phyloP scores from a whole-genome alignment of 2,329 filamentous ascomycete species.

The Paecilomyces niveus region DNA sequence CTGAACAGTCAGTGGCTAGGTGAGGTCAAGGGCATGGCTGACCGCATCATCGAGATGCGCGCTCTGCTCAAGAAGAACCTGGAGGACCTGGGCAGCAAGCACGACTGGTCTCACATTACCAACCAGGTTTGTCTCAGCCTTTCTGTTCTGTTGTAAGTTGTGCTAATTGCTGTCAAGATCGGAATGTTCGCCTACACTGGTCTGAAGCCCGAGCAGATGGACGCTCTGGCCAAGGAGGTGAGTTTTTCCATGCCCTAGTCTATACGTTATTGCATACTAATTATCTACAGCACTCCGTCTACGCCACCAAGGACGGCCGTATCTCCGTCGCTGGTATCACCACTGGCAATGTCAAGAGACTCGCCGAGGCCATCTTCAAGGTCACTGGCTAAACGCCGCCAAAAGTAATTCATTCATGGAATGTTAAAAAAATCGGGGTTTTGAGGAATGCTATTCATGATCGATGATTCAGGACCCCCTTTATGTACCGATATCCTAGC shows the following conservation, averaged over 20 bases:
- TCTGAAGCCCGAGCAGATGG: slow-evolving; percentile 85
- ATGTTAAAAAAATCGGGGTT: background rate
- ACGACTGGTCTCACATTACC: slow-evolving; percentile 98
- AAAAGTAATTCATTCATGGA: background rate
- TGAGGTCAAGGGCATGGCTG: slow-evolving; percentile 98
- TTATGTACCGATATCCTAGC: background rate
- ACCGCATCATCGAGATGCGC: slow-evolving; percentile 98
- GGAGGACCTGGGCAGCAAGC: slow-evolving; percentile 88
- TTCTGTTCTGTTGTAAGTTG: background rate
- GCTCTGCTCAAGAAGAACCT: slow-evolving; percentile 90
- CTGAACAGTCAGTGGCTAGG: slow-evolving; percentile 91
- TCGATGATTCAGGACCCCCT: background rate
- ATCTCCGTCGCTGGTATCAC: slow-evolving; percentile 47
- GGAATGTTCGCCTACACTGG: slow-evolving; percentile 99
- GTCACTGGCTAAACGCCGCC: slow-evolving; percentile 36
- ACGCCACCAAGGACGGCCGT: slow-evolving; percentile 72
- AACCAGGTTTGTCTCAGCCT: slow-evolving; percentile 51
- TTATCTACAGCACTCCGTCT: slow-evolving; percentile 68
- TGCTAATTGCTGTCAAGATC: slow-evolving; percentile 48
- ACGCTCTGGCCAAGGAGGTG: slow-evolving; percentile 77
- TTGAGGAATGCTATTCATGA: background rate
- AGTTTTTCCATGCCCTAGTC: slow-evolving; percentile 12
- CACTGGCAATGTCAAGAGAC: slow-evolving; percentile 42
- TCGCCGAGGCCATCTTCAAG: slow-evolving; percentile 46
- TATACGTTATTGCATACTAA: slow-evolving; percentile 5